A percentile compares a stretch with the other conserved stretches of the same genome.
phyloP scores from a whole-genome alignment of 2,329 filamentous ascomycete species.

The Cryphonectria carpinicola region DNA sequence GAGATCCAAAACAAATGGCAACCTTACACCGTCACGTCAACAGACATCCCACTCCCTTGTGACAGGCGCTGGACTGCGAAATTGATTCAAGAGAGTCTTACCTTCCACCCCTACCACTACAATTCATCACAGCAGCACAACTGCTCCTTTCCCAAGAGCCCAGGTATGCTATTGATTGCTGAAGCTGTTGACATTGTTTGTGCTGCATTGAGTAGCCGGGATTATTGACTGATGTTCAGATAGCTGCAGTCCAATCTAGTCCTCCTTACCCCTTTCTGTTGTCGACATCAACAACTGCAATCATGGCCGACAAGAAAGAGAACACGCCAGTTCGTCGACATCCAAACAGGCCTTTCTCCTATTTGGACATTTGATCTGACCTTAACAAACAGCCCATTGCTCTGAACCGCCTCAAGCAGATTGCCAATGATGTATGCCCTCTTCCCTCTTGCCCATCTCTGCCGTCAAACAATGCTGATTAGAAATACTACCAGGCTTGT shows the following conservation, averaged over 20 bases:
- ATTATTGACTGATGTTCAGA: neutral
- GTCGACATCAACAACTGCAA: slow-evolving; percentile 4
- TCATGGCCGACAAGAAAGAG: slow-evolving; percentile 29
- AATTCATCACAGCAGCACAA: neutral
- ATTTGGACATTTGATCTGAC: slow-evolving; percentile 7
- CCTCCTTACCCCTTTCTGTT: slow-evolving; percentile 22
- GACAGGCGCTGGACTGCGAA: slow-evolving; percentile 1
- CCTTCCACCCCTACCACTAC: neutral
- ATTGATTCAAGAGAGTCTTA: neutral
- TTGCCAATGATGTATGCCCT: slow-evolving; percentile 75
- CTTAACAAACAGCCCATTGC: slow-evolving; percentile 69
- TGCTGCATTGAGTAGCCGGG: no score
- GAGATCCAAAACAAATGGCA: slow-evolving; percentile 21
- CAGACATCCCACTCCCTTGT: slow-evolving; percentile 15
- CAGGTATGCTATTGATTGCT: neutral
- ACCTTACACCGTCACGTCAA: slow-evolving; percentile 19
- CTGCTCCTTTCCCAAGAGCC: neutral
- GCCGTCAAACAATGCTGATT: slow-evolving; percentile 10
- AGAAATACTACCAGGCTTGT: slow-evolving; percentile 67
- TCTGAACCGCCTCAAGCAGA: slow-evolving; percentile 78
- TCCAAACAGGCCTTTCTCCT: neutral
- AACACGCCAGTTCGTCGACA: slow-evolving; percentile 24
- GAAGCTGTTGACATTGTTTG: neutral
- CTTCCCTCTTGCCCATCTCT: neutral
- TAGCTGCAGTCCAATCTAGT: neutral